Conservation (phyloP, 768 basidiomycete species). For the Harrya chromipes region DNA sequence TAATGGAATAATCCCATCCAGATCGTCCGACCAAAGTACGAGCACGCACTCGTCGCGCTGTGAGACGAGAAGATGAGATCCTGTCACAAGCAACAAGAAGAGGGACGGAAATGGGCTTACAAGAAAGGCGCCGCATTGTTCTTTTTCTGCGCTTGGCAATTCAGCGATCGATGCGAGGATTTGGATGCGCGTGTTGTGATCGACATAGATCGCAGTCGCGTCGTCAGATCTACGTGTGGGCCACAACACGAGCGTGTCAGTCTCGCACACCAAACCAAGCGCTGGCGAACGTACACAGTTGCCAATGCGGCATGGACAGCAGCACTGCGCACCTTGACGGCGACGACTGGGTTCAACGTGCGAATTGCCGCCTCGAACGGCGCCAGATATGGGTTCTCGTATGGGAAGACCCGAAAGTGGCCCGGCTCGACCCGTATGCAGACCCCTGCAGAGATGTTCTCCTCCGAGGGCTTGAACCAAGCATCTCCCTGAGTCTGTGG, state of each 20-base stretch:
- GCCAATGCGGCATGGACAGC: conserved; percentile 76
- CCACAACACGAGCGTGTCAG: conserved; percentile 4
- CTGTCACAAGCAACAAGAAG: conserved; percentile 12
- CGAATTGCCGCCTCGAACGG: conserved; percentile 82
- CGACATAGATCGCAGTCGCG: conserved; percentile 62
- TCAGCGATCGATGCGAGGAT: conserved; percentile 68
- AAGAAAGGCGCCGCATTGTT: conserved; percentile 87
- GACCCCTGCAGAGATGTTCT: conserved; percentile 77
- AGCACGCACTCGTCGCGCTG: conserved; percentile 83
- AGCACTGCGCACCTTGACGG: conserved; percentile 76
- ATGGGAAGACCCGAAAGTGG: conserved; percentile 79
- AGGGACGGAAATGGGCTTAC: conserved; percentile 38
- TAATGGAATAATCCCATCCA: conserved; percentile 76
- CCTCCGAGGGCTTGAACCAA: conserved; percentile 84
- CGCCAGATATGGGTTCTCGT: conserved; percentile 75
- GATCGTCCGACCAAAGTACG: conserved; percentile 80
- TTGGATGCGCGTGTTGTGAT: conserved; percentile 82
- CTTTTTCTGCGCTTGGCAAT: conserved; percentile 79
- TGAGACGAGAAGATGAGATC: conserved; percentile 1
- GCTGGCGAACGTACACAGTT: conserved; percentile 50
- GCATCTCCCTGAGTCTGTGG: conserved; percentile 74
- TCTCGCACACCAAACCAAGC: neutral
- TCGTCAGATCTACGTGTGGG: conserved; percentile 48
- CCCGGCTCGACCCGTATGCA: conserved; percentile 68
- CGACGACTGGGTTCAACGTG: conserved; percentile 76